These are phyloP conservation scores for Solanum microdontum DNA, from an alignment of 257 asterid genomes.

Conservation along the genomic window DNA sequence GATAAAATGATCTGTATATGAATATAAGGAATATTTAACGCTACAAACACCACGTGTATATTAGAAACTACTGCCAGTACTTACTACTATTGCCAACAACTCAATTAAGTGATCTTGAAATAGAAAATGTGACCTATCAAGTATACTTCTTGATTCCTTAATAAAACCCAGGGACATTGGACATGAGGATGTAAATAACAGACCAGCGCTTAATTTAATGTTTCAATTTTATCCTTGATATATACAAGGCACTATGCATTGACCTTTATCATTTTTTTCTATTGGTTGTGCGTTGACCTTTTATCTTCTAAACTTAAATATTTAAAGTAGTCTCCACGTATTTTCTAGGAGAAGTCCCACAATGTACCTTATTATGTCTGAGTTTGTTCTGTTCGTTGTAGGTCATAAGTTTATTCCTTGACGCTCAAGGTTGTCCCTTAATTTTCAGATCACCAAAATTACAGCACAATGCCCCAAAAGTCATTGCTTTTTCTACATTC, in stretches of 20 bases:
- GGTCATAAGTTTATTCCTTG: not conserved
- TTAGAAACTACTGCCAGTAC: not conserved
- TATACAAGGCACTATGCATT: too few relatives aligned
- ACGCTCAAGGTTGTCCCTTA: not conserved
- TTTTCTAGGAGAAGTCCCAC: not conserved
- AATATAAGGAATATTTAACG: not conserved
- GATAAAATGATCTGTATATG: not conserved
- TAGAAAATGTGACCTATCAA: not conserved
- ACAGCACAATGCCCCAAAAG: not conserved
- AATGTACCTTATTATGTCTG: not conserved
- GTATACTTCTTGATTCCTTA: not conserved
- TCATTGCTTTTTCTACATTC: not conserved
- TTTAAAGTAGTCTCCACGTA: not conserved
- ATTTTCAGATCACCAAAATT: not conserved
- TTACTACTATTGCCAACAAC: not conserved
- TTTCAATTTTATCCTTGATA: not conserved
- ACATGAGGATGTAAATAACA: not conserved
- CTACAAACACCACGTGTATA: not conserved
- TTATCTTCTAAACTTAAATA: not conserved
- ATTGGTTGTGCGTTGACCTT: not conserved
- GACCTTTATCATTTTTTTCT: not conserved
- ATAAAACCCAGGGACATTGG: not conserved
- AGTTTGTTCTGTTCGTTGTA: not conserved
- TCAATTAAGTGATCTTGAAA: not conserved
- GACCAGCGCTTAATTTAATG: not conserved